These are phyloP conservation scores for Pseudogymnoascus verrucosus DNA, from an alignment of 2,329 filamentous ascomycete genomes.

Conservation along the genomic window DNA sequence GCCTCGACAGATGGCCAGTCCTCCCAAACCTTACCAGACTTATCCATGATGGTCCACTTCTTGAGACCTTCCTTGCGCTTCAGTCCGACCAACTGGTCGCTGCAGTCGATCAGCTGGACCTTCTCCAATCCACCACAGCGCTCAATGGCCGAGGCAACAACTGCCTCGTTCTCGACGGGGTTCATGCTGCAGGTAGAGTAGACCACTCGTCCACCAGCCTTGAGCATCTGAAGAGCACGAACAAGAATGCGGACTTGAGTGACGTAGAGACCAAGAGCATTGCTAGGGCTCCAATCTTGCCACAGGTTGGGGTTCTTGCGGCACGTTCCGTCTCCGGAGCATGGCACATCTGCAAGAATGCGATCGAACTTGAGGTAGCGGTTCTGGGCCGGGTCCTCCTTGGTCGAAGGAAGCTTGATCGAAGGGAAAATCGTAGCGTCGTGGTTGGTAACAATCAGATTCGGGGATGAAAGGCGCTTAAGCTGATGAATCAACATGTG, in stretches of 20 bases:
- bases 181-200: slow-evolving; percentile 99
- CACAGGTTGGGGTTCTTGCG: slow-evolving; percentile 92
- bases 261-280: slow-evolving; percentile 75
- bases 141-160: slow-evolving; percentile 79
- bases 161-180: slow-evolving; percentile 92
- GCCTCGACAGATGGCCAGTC: slow-evolving; percentile 76
- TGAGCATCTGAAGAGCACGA: slow-evolving; percentile 89
- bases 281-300: slow-evolving; percentile 89
- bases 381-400: slow-evolving; percentile 46
- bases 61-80: slow-evolving; percentile 70
- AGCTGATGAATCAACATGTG: slow-evolving; percentile 98
- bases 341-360: slow-evolving; percentile 92
- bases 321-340: slow-evolving; percentile 87
- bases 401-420: slow-evolving; percentile 66
- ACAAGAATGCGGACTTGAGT: slow-evolving; percentile 88
- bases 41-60: slow-evolving; percentile 88
- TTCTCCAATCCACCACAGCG: slow-evolving; percentile 77
- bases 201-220: slow-evolving; percentile 86
- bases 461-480: slow-evolving; percentile 92
- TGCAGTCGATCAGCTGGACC: slow-evolving; percentile 79
- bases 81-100: slow-evolving; percentile 65
- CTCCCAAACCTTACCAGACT: slow-evolving; percentile 68
- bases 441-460: slow-evolving; percentile 94
- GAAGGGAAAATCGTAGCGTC: slow-evolving; percentile 94
- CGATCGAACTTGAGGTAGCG: slow-evolving; percentile 93